Evolutionary conservation across 73 alveolate genomes (phyloP), one percentile per base, ranked within the genome.

Genomic region (Paramecium sonneborni): DNA sequence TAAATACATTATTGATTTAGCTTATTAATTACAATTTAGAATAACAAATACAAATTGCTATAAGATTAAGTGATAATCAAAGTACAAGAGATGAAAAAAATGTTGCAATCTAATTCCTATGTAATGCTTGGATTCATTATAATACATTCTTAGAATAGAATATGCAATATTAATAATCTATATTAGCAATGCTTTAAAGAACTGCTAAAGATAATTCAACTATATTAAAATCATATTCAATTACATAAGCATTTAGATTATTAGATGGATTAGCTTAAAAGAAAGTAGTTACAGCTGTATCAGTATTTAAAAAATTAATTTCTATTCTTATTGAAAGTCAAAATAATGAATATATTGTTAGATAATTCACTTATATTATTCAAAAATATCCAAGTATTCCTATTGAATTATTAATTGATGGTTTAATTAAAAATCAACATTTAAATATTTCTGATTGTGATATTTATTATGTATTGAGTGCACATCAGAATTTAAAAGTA

Each of bases 51-150:
- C 21, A 74, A 38, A 37, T 74, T 9, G 87, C 87, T 7, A 37
- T 74, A 14, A 28, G 58, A 34, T 74, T 37, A 39, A 23, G 67
- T 28, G 87, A 74, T 2, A 37, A 34, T 74, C 35, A 74, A 74
- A 37, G 37, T 37, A 74, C 87, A 9, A 74, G 67, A 37, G 87
- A 74, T 74, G 87, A 74, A 37, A 74, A 37, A 18, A 37, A 23
- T 34, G 34, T 39, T 32, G 21, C 87, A 14, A 34, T 74, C 18
- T 38, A 28, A 74, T 39, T 74, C 12, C 24, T 74, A 18, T 74
- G 87, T 74, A 74, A 74, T 74, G 56, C 87, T n/a, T 74, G 87
- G 87, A 28, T 74, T 15, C 34, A 37, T 74, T 74, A 74, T 74
- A 28, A 34, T 74, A 11, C 34, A n/a, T 74, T 74, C 32, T 37